A percentile compares a stretch with the other conserved stretches of the same genome.
phyloP scores from a whole-genome alignment of 2,329 filamentous ascomycete species.

The Botrytis byssoidea region DNA sequence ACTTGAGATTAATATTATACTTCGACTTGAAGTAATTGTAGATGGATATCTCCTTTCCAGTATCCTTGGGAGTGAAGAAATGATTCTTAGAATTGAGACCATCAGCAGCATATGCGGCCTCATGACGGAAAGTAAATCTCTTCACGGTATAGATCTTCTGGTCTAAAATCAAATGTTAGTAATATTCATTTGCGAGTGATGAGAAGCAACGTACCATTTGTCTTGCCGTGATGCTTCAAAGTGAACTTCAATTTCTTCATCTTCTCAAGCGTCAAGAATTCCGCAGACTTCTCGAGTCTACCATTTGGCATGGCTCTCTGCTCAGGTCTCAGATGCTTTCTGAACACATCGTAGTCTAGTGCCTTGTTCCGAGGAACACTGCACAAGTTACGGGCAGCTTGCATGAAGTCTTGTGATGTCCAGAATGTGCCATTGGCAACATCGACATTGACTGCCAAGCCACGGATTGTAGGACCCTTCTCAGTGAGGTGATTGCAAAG shows the following conservation, averaged over 20 bases:
- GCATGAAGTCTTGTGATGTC: slow-evolving; percentile 46
- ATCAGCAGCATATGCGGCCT: slow-evolving; percentile 42
- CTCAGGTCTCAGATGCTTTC: slow-evolving; percentile 29
- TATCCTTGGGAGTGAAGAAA: slow-evolving; percentile 54
- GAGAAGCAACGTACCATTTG: slow-evolving; percentile 33
- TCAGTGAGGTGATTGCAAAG: slow-evolving; percentile 53
- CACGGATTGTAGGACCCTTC: slow-evolving; percentile 43
- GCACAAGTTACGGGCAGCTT: slow-evolving; percentile 39
- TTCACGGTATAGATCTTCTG: slow-evolving; percentile 53
- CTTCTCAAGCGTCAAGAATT: slow-evolving; percentile 55
- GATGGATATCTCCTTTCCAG: slow-evolving; percentile 43
- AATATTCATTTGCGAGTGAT: not conserved
- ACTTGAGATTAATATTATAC: slow-evolving; percentile 52
- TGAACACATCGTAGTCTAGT: slow-evolving; percentile 30
- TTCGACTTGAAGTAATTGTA: slow-evolving; percentile 55
- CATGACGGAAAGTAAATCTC: slow-evolving; percentile 46
- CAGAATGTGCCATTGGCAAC: slow-evolving; percentile 92
- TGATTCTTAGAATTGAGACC: slow-evolving; percentile 53
- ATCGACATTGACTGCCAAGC: slow-evolving; percentile 82
- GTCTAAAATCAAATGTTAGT: slow-evolving; percentile 32
- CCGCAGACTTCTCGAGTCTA: slow-evolving; percentile 43
- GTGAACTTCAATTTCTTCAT: slow-evolving; percentile 56
- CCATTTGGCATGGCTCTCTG: slow-evolving; percentile 10
- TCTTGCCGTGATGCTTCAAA: slow-evolving; percentile 53
- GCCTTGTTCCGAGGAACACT: slow-evolving; percentile 31